Evolutionary conservation across 2,329 filamentous ascomycete species (phyloP).

Genomic region (Epichloe glyceriae): DNA sequence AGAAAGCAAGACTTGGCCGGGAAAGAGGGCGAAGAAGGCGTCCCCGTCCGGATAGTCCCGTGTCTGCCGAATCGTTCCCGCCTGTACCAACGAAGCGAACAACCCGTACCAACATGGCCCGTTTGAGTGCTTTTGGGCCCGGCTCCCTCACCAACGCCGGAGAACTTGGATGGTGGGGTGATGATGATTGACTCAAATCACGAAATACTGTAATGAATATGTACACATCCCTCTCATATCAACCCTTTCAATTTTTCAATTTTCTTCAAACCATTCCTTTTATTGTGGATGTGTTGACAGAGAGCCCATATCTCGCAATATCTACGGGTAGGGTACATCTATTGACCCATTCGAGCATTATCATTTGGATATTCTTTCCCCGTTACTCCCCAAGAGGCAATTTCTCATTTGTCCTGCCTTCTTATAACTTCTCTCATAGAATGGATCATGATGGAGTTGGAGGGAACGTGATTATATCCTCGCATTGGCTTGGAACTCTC

Average conservation of each 20-base stretch:
- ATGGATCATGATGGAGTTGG: not conserved
- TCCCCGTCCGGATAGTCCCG: slow-evolving; percentile 29
- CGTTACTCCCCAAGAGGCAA: not conserved
- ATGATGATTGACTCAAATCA: slow-evolving; percentile 20
- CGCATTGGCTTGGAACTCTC: not conserved
- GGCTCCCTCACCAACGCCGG: slow-evolving; percentile 11
- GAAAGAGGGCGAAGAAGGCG: slow-evolving; percentile 11
- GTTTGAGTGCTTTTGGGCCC: slow-evolving; percentile 22
- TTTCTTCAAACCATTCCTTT: not conserved
- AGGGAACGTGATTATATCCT: not conserved
- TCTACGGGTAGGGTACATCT: no score
- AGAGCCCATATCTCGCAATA: not conserved
- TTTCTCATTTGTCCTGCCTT: not conserved
- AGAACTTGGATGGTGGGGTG: slow-evolving; percentile 27
- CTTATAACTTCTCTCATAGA: not conserved
- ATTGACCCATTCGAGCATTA: not conserved
- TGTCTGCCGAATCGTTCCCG: slow-evolving; percentile 22
- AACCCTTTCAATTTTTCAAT: not conserved
- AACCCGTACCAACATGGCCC: slow-evolving; percentile 24
- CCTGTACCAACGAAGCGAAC: slow-evolving; percentile 10
- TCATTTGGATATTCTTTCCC: not conserved
- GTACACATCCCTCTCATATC: not conserved
- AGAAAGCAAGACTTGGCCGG: not conserved
- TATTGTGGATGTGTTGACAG: not conserved
- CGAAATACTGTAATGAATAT: not conserved